A percentile compares a stretch with the other conserved stretches of the same genome.
These are phyloP conservation scores for Trichoderma gracile DNA, from an alignment of 2,329 filamentous ascomycete species.

Conservation along the genomic window DNA sequence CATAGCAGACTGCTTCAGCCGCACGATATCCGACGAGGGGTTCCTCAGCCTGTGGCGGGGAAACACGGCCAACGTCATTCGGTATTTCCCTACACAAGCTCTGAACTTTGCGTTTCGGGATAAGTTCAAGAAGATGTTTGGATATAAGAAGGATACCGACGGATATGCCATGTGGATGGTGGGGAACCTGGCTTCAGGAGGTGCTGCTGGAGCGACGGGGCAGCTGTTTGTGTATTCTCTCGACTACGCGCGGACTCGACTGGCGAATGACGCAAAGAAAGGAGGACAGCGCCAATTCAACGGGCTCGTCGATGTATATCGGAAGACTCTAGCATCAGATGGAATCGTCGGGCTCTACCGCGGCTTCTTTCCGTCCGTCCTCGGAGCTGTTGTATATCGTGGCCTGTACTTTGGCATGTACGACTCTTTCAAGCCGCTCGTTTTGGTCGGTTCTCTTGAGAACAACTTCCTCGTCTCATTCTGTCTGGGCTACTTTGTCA, in stretches of 20 bases:
- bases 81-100: conserved; percentile 15
- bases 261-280: conserved; percentile 12
- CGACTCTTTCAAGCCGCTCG: conserved; percentile 9
- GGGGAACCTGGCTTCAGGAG: background rate
- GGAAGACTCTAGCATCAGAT: conserved; percentile 8
- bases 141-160: conserved; percentile 11
- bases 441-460: conserved; percentile 3
- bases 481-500: background rate
- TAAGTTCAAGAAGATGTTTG: conserved; percentile 3
- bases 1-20: conserved; percentile 12
- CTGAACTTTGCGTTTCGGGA: conserved; percentile 18
- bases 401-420: conserved; percentile 17
- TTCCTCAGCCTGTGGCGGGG: conserved; percentile 11
- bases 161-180: conserved; percentile 10
- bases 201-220: conserved; percentile 3
- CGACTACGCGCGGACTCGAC: background rate
- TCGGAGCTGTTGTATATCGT: background rate
- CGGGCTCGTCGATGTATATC: conserved; percentile 8
- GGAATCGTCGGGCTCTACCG: conserved; percentile 18
- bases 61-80: conserved; percentile 10
- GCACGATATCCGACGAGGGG: conserved; percentile 7
- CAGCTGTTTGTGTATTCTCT: conserved; percentile 19
- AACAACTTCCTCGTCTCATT: conserved; percentile 21
- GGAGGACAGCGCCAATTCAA: conserved; percentile 5
- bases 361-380: conserved; percentile 4